Base-by-base conservation (phyloP, 164 flowering plant species). In the Liquidambar formosana region DNA sequence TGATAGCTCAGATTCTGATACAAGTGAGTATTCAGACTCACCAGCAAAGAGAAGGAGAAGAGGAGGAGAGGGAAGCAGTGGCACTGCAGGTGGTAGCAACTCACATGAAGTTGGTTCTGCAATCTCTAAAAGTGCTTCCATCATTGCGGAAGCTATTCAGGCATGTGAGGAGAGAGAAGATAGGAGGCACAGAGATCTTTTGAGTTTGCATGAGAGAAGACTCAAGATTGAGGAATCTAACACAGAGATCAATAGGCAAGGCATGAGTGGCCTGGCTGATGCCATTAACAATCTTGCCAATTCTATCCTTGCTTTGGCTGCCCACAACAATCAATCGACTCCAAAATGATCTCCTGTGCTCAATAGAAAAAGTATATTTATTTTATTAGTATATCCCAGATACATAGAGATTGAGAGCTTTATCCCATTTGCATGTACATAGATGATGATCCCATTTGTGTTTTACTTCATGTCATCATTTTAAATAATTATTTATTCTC, bases 101-200 rank as follows among this genome's bases (percentile, higher is more conserved):
- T 27, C 75, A 11, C 25, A 65, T 28, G 84, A 76, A 71, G 84
- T 87, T 53, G 84, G 84, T 10, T 69, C 78, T 57, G 94, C 92
- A 61, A 87, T 91, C 9, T 82, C 84, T 6, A 85, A 61, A 76
- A 82, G 96, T 76, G 96, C 92, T 27, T 71, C 86, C 48, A 79
- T 84, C 2, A 84, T 91, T 65, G 84, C 89, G 61, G 85, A 85
- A 60, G 87, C 90, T 4, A 78, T 89, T 26, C 84, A 82, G 23
- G 84, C 84, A 4, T 68, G 86, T 69, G 89, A 89, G 28, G 89
- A 86, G 69, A 84, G 88, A 71, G 86, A 84, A 66, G 97, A 88
- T 57, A 78, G 73, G 61, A 82, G 97, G 71, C 94, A 91, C 72
- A 84, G 73, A 67, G 91, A 88, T 23, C 71, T 84, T 49, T 11